A percentile compares a stretch with the other conserved stretches of the same genome.
These are phyloP conservation scores for Phaffomyces antillensis DNA, from an alignment of 805 yeast species.

Conservation along the genomic window DNA sequence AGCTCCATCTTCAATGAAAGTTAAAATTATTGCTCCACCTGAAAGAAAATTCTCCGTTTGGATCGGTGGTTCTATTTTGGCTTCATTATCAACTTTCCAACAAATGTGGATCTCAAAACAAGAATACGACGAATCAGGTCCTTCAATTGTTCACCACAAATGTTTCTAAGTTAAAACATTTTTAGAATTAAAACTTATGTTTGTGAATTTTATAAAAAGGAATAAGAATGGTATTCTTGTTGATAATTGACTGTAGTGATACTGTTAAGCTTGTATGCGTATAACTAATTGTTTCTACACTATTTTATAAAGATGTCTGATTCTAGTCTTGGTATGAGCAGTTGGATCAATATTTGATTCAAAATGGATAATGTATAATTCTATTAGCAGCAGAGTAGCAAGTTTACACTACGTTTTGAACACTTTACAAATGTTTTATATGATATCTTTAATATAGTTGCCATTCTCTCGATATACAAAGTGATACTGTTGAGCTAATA, in stretches of 20 bases:
- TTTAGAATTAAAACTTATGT: conserved; percentile 3
- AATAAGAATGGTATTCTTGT: conserved; percentile 6
- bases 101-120: conserved; percentile 99
- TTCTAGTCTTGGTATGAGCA: too few relatives aligned
- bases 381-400: too few relatives aligned
- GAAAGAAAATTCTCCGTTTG: conserved; percentile 99
- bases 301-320: too few relatives aligned
- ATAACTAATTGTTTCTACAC: too few relatives aligned
- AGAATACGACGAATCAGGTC: conserved; percentile 99
- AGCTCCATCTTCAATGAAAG: conserved; percentile 99
- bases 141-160: conserved; percentile 78
- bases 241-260: background rate
- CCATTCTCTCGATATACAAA: too few relatives aligned
- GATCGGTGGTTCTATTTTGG: conserved; percentile 99
- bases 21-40: conserved; percentile 98
- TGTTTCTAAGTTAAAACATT: conserved; percentile 32
- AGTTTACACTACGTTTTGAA: too few relatives aligned
- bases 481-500: too few relatives aligned
- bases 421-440: too few relatives aligned
- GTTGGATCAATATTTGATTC: too few relatives aligned
- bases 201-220: conserved; percentile 5
- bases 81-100: conserved; percentile 98
- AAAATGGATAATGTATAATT: too few relatives aligned
- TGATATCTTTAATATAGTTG: too few relatives aligned
- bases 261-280: too few relatives aligned